Evolutionary conservation across 176 grass and related monocot genomes (phyloP).

Genomic region (Avena eriantha): DNA sequence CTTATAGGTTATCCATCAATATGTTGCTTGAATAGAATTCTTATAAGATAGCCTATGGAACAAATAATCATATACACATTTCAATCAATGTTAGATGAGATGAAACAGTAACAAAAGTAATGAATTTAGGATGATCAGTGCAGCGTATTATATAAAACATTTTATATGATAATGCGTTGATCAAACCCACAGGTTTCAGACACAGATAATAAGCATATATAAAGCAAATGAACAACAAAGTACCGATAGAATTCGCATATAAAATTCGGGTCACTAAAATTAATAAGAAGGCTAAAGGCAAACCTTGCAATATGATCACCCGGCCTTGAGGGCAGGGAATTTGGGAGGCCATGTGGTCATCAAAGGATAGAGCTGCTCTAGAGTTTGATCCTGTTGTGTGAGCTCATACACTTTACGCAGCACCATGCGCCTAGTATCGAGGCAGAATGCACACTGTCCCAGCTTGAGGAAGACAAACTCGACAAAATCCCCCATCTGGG

Average conservation of each 20-base stretch:
- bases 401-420: neutral
- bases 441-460: neutral
- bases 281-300: neutral
- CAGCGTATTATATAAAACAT: neutral
- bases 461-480: slow-evolving; percentile 1
- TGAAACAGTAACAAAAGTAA: slow-evolving; percentile 4
- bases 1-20: too few relatives aligned
- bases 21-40: too few relatives aligned
- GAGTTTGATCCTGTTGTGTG: neutral
- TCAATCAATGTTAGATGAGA: too few relatives aligned
- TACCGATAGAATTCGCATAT: neutral
- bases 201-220: neutral
- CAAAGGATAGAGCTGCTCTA: slow-evolving; percentile 6
- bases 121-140: neutral
- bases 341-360: slow-evolving; percentile 23
- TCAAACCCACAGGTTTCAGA: neutral
- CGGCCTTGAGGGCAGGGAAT: neutral
- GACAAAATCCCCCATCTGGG: neutral
- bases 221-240: neutral
- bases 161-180: neutral
- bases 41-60: too few relatives aligned
- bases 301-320: slow-evolving; percentile 13
- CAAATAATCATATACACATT: too few relatives aligned
- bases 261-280: neutral
- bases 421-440: neutral